These are phyloP conservation scores for Fusarium longipes DNA, from an alignment of 2,329 filamentous ascomycete genomes.

Conservation along the genomic window DNA sequence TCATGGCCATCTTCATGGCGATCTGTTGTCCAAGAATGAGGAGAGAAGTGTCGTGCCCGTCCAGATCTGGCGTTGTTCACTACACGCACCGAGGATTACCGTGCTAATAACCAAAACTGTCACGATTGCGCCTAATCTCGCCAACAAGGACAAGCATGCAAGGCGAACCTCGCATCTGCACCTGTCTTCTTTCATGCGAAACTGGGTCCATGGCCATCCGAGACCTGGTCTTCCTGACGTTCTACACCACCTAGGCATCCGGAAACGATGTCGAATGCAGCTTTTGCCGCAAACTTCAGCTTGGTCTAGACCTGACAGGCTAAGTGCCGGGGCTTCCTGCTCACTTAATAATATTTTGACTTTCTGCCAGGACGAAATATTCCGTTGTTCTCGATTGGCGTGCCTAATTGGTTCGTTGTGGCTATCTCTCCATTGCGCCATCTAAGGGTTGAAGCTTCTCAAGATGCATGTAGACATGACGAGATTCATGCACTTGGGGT, in stretches of 20 bases:
- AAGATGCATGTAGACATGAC: constrained; percentile 38
- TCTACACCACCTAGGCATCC: constrained; percentile 18
- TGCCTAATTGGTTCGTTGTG: constrained; percentile 12
- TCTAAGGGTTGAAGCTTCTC: constrained; percentile 15
- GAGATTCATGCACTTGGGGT: constrained; percentile 41
- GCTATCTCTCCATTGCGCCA: constrained; percentile 21
- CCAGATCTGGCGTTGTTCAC: background rate
- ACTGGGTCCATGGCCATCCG: constrained; percentile 20
- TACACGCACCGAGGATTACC: background rate
- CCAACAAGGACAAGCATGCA: constrained; percentile 19
- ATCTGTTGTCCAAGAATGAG: constrained; percentile 21
- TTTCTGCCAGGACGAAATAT: constrained; percentile 1
- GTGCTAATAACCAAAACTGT: background rate
- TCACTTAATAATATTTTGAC: constrained; percentile 1
- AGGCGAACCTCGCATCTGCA: constrained; percentile 36
- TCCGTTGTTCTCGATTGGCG: background rate
- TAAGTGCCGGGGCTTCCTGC: constrained; percentile 21
- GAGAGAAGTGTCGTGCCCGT: background rate
- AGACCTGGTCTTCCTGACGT: constrained; percentile 23
- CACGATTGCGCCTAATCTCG: constrained; percentile 6
- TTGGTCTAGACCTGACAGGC: constrained; percentile 22
- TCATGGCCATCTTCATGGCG: constrained; percentile 1
- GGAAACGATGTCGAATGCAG: constrained; percentile 34
- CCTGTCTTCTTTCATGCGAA: constrained; percentile 23
- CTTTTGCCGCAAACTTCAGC: constrained; percentile 31